Conservation (phyloP, 2,329 filamentous ascomycete species). For the Claviceps sp. region DNA sequence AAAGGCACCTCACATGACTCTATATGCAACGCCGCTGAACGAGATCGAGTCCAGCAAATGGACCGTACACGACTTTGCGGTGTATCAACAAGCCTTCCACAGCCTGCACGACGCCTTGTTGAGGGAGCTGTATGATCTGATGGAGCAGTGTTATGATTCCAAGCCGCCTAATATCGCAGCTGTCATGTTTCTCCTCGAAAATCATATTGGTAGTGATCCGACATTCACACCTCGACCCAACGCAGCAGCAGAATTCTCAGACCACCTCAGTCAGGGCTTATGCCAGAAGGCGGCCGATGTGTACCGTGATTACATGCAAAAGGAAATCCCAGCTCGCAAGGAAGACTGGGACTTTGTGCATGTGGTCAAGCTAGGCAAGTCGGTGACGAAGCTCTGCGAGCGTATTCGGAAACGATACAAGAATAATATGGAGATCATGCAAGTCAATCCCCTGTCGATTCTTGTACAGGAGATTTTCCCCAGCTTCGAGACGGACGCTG, state of each 20-base stretch:
- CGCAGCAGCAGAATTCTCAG: constrained; percentile 58
- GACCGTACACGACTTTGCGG: constrained; percentile 54
- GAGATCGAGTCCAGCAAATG: constrained; percentile 48
- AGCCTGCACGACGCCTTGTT: constrained; percentile 69
- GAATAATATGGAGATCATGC: constrained; percentile 78
- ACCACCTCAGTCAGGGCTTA: constrained; percentile 59
- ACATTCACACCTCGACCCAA: constrained; percentile 59
- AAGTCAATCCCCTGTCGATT: constrained; percentile 50
- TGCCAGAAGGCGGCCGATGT: constrained; percentile 61
- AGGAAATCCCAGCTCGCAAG: constrained; percentile 65
- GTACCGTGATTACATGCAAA: constrained; percentile 67
- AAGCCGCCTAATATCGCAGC: constrained; percentile 72
- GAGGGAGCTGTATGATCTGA: constrained; percentile 74
- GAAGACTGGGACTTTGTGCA: constrained; percentile 84
- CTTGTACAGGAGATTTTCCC: constrained; percentile 77
- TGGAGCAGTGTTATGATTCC: constrained; percentile 79
- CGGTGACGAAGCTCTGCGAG: constrained; percentile 71
- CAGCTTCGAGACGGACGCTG: constrained; percentile 77
- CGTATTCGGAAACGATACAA: constrained; percentile 87
- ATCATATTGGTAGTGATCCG: constrained; percentile 68
- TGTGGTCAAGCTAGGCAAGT: constrained; percentile 77
- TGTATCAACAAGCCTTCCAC: constrained; percentile 63
- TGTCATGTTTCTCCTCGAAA: constrained; percentile 67
- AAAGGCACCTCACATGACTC: constrained; percentile 42
- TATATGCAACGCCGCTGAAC: constrained; percentile 34